These are phyloP conservation scores for Boletus sp. DNA, from an alignment of 1,284 basidiomycete species.

Conservation along the genomic window DNA sequence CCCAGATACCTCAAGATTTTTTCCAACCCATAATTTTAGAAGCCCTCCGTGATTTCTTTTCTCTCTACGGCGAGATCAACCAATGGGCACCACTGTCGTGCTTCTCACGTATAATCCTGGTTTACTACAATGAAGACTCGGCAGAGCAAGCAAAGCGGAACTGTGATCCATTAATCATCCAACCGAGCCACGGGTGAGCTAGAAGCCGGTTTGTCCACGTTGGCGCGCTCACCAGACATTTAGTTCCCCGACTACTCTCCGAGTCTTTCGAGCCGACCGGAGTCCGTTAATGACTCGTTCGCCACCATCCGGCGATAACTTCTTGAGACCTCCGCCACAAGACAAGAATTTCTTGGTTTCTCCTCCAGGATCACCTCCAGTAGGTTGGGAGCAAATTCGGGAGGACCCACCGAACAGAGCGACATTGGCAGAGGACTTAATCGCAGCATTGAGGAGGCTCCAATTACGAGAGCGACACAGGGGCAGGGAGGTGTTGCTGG, in stretches of 20 bases:
- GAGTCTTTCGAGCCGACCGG: constrained; percentile 77
- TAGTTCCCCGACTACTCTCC: constrained; percentile 55
- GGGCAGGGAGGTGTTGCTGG: constrained; percentile 54
- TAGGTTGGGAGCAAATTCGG: constrained; percentile 90
- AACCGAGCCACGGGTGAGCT: constrained; percentile 48
- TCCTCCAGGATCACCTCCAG: constrained; percentile 95
- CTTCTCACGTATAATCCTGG: constrained; percentile 77
- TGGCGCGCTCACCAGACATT: constrained; percentile 9
- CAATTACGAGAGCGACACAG: constrained; percentile 41
- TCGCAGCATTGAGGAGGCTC: constrained; percentile 66
- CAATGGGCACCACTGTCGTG: constrained; percentile 84
- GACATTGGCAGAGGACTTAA: constrained; percentile 88
- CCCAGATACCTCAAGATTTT: constrained; percentile 60
- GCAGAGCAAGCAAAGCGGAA: constrained; percentile 63
- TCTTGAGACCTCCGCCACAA: constrained; percentile 72
- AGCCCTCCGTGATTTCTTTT: constrained; percentile 69
- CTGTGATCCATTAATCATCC: constrained; percentile 59
- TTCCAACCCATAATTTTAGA: constrained; percentile 66
- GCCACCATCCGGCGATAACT: constrained; percentile 41
- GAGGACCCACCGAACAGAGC: constrained; percentile 90
- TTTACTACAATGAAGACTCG: constrained; percentile 62
- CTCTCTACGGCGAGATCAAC: constrained; percentile 69
- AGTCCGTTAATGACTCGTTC: constrained; percentile 56
- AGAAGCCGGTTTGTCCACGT: constrained; percentile 1
- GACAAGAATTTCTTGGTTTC: constrained; percentile 97